Base-by-base conservation (phyloP, 2,329 filamentous ascomycete genomes). In the Fusarium secorum region DNA sequence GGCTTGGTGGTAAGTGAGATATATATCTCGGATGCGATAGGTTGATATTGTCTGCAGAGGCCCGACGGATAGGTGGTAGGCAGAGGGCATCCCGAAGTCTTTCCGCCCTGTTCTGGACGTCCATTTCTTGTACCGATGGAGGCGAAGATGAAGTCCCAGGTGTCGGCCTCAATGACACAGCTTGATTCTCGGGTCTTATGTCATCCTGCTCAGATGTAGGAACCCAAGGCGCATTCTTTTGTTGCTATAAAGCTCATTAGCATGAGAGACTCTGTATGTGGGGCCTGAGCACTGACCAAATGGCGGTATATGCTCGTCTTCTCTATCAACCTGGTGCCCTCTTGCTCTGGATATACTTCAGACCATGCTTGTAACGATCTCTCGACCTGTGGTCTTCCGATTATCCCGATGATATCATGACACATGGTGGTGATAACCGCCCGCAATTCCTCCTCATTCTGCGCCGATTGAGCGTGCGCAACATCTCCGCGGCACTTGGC, bases 281-380 rank as follows among this genome's bases (percentile, higher is more conserved):
- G 28, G 17, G 28, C 20, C 6, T n/a, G 14, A 26, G 30, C 30
- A 55, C 53, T 48, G 18, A 55, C 53, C 38, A 55, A 46, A 24
- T 48, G 39, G 30, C 53, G 53, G 28, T 55, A 55, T 18, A 55
- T 48, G n/a, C 26, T 55, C 20, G 53, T 55, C 41, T 35, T 55
- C 22, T 55, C 28, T 55, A 55, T 55, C 39, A 55, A 11, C 3
- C 7, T 17, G n/a, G 30, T 1, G 1, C 38, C 39, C 14, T 46
- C 53, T 14, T 48, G 30, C 8, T 55, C 53, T n/a, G 53, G 53
- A 18, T 55, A 55, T 55, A 55, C 53, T 55, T 55, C 53, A 46
- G 53, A 55, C 53, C 53, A 55, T 4, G 53, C 53, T 3, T 18
- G 53, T 5, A 55, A 14, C 0, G 53, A 55, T 48, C 53, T 33